Conservation (phyloP, 2,329 filamentous ascomycete species). For the Exophiala aquamarina region DNA sequence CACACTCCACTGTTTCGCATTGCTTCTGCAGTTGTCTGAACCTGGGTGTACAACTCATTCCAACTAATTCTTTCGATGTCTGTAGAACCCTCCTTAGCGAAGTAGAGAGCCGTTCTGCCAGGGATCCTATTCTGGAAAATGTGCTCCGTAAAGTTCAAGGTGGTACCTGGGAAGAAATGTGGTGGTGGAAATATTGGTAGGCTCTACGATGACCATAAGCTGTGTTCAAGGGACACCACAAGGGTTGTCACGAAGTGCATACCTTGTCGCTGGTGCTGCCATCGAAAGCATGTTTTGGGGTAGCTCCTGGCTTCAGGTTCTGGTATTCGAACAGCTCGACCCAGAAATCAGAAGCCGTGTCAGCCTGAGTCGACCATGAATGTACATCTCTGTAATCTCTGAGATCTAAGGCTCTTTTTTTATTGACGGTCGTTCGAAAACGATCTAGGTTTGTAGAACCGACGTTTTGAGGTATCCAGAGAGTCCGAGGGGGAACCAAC, state of each 20-base stretch:
- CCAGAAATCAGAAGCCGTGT: neutral
- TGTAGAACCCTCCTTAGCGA: neutral
- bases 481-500: neutral
- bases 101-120: neutral
- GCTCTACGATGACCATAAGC: too few species aligned
- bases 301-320: neutral
- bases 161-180: neutral
- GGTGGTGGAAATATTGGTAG: neutral
- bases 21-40: conserved; percentile 61
- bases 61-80: neutral
- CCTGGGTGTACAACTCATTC: conserved; percentile 38
- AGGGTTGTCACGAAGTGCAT: too few species aligned
- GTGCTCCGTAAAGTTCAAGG: neutral
- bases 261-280: too few species aligned
- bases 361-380: neutral
- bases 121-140: neutral
- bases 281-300: neutral
- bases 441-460: neutral
- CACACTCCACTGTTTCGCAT: conserved; percentile 64
- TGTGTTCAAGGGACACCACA: too few species aligned
- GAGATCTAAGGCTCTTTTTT: neutral
- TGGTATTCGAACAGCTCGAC: neutral
- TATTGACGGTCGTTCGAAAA: neutral
- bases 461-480: neutral
- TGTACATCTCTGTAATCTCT: neutral